phyloP scores from a whole-genome alignment of 2,329 filamentous ascomycete genomes.

The Exophiala xenobiotica region DNA sequence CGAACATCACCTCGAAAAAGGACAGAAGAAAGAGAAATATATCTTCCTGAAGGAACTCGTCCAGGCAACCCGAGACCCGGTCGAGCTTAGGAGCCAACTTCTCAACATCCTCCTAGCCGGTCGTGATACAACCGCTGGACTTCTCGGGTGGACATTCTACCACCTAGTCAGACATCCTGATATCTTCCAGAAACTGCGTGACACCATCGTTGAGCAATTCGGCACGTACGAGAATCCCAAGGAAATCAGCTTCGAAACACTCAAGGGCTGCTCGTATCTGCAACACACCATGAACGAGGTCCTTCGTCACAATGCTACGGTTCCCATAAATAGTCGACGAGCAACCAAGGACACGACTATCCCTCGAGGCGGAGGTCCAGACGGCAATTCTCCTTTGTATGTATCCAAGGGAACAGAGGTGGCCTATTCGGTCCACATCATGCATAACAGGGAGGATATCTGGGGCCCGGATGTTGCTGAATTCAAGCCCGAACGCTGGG shows the following conservation, averaged over 20 bases:
- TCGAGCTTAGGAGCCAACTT: slow-evolving; percentile 47
- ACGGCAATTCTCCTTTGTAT: slow-evolving; percentile 39
- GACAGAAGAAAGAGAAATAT: slow-evolving; percentile 38
- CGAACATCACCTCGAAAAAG: slow-evolving; percentile 35
- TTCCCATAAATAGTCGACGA: slow-evolving; percentile 47
- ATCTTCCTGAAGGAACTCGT: slow-evolving; percentile 52
- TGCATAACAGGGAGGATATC: slow-evolving; percentile 48
- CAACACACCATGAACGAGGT: slow-evolving; percentile 34
- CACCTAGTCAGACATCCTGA: slow-evolving; percentile 44
- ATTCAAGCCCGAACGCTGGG: slow-evolving; percentile 70
- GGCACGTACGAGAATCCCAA: slow-evolving; percentile 41
- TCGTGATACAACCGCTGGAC: slow-evolving; percentile 53
- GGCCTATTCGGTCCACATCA: slow-evolving; percentile 45
- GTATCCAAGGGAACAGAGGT: slow-evolving; percentile 48
- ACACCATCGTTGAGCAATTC: slow-evolving; percentile 39
- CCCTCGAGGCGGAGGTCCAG: slow-evolving; percentile 59
- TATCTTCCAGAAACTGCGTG: slow-evolving; percentile 40
- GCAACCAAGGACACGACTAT: slow-evolving; percentile 45
- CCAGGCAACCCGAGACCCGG: slow-evolving; percentile 44
- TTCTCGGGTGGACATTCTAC: slow-evolving; percentile 49
- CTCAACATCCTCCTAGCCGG: slow-evolving; percentile 55
- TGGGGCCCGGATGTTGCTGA: slow-evolving; percentile 31
- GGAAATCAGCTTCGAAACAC: slow-evolving; percentile 44
- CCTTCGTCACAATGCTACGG: slow-evolving; percentile 47
- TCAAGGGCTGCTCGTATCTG: slow-evolving; percentile 43